Conservation (phyloP, 2,329 filamentous ascomycete species). For the Karstenula rhodostoma region DNA sequence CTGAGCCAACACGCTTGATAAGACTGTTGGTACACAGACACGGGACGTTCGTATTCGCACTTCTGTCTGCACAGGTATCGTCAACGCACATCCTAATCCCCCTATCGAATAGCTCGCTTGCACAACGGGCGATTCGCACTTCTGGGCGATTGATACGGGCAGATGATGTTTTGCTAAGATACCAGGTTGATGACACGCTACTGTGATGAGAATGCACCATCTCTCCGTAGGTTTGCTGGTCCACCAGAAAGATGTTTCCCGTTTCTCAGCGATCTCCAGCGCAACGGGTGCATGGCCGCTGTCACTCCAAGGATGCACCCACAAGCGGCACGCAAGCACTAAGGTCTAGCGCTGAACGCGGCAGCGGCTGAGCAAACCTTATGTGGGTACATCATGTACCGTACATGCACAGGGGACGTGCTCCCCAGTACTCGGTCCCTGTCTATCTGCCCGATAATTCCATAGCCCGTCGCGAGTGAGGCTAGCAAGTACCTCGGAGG, state of each 20-base stretch:
- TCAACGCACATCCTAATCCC: neutral
- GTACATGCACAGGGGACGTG: slow-evolving; percentile 1
- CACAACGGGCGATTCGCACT: neutral
- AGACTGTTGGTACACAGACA: neutral
- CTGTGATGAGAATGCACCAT: neutral
- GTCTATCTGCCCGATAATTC: slow-evolving; percentile 4
- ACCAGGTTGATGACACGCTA: neutral
- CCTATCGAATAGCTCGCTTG: neutral
- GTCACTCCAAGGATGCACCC: slow-evolving; percentile 9
- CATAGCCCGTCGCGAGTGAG: slow-evolving; percentile 2
- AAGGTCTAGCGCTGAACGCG: slow-evolving; percentile 5
- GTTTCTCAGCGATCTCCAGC: neutral
- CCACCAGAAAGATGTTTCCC: too few species aligned
- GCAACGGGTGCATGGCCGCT: slow-evolving; percentile 10
- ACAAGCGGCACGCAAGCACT: slow-evolving; percentile 4
- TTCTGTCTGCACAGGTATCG: neutral
- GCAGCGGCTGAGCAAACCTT: slow-evolving; percentile 10
- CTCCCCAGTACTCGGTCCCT: slow-evolving; percentile 6
- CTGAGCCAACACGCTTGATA: neutral
- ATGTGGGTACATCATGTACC: too few species aligned
- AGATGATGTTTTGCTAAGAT: neutral
- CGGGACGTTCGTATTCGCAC: neutral
- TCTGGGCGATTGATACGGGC: neutral
- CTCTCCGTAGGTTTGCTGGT: neutral
- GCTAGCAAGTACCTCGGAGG: slow-evolving; percentile 5